Conservation (phyloP, 2,329 filamentous ascomycete genomes). For the Atkinsonella hypoxylon region DNA sequence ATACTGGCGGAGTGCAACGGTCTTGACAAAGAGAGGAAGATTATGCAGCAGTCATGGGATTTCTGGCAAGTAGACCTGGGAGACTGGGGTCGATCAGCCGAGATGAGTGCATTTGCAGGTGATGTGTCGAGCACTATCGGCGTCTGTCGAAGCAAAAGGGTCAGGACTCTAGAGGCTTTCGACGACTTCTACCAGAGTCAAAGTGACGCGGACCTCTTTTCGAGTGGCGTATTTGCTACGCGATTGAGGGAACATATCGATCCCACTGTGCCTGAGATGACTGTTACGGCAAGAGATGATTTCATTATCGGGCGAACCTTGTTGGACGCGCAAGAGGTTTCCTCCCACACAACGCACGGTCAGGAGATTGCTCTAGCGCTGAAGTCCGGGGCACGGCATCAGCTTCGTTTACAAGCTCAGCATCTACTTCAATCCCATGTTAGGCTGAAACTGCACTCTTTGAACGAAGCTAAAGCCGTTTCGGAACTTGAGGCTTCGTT, state of each 20-base stretch:
- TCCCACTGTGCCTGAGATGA: slow-evolving; percentile 46
- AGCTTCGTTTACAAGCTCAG: not conserved
- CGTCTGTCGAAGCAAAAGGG: slow-evolving; percentile 10
- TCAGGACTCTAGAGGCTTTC: slow-evolving; percentile 34
- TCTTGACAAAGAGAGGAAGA: slow-evolving; percentile 44
- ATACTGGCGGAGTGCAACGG: slow-evolving; percentile 22
- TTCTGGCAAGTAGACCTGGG: slow-evolving; percentile 55
- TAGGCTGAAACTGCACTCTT: slow-evolving; percentile 11
- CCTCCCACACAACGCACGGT: slow-evolving; percentile 17
- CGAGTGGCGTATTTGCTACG: slow-evolving; percentile 32
- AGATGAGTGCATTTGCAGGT: slow-evolving; percentile 26
- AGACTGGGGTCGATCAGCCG: slow-evolving; percentile 37
- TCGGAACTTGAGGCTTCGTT: slow-evolving; percentile 27
- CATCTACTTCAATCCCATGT: not conserved
- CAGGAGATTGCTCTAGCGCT: slow-evolving; percentile 17
- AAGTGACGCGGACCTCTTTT: slow-evolving; percentile 55
- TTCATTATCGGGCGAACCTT: slow-evolving; percentile 35
- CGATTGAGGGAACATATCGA: slow-evolving; percentile 44
- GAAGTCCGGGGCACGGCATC: slow-evolving; percentile 18
- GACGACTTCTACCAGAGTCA: slow-evolving; percentile 44
- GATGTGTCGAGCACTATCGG: slow-evolving; percentile 5
- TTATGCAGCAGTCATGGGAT: slow-evolving; percentile 52
- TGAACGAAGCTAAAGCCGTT: slow-evolving; percentile 23
- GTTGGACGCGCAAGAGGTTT: slow-evolving; percentile 31
- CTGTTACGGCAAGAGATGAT: slow-evolving; percentile 35